Conservation (phyloP, 164 flowering plant genomes). For the Tetracentron sinense region DNA sequence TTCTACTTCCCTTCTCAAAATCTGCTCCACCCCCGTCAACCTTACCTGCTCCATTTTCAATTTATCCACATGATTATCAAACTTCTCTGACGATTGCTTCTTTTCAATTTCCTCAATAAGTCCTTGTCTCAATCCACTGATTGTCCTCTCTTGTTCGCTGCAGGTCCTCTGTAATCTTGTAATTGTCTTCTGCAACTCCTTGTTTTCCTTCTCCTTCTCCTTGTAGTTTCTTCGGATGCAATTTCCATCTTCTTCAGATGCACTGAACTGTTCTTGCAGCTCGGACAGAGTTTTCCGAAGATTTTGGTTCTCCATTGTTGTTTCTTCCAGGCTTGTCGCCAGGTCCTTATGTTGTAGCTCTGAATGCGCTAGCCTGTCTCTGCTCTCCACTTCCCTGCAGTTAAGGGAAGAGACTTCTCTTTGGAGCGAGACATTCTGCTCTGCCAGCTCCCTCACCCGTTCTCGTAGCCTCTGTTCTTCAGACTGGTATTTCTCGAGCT, state of each 20-base stretch:
- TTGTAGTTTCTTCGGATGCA: slow-evolving; percentile 55
- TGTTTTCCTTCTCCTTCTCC: slow-evolving; percentile 71
- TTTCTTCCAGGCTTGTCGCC: slow-evolving; percentile 36
- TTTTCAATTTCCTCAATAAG: slow-evolving; percentile 43
- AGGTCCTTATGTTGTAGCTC: slow-evolving; percentile 55
- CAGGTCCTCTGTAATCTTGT: slow-evolving; percentile 65
- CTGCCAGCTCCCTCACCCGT: slow-evolving; percentile 89
- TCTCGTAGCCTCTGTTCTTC: slow-evolving; percentile 94
- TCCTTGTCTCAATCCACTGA: slow-evolving; percentile 59
- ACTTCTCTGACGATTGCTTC: slow-evolving; percentile 33
- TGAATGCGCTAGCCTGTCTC: slow-evolving; percentile 27
- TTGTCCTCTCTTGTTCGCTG: slow-evolving; percentile 84
- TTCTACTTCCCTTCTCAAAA: slow-evolving; percentile 74
- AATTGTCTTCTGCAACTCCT: slow-evolving; percentile 65
- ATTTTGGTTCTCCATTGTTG: slow-evolving; percentile 38
- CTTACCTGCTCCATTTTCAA: slow-evolving; percentile 73
- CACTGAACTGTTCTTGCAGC: slow-evolving; percentile 40
- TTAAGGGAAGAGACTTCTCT: slow-evolving; percentile 66
- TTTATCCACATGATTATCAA: slow-evolving; percentile 38
- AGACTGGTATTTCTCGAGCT: slow-evolving; percentile 67
- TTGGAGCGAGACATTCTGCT: slow-evolving; percentile 89
- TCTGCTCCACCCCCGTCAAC: slow-evolving; percentile 71
- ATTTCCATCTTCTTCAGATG: slow-evolving; percentile 44
- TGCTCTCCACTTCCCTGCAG: slow-evolving; percentile 56
- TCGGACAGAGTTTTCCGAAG: slow-evolving; percentile 42